Percentiles rank a stretch among this genome's conserved stretches.
These are phyloP conservation scores for Hordeum pubiflorum DNA, from an alignment of 202 grass and related monocot species.

Conservation along the genomic window DNA sequence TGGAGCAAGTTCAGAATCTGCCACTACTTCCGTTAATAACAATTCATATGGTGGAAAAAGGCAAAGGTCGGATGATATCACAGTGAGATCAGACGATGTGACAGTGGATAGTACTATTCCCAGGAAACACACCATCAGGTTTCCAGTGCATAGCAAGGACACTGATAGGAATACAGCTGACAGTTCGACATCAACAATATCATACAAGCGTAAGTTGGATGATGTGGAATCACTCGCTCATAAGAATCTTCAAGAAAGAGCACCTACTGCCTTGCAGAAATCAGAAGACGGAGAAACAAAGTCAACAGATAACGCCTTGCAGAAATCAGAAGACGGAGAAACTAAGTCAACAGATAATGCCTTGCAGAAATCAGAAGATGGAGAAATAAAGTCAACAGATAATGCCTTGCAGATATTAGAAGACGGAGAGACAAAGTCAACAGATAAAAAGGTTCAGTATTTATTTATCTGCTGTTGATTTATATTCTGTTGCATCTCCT, in stretches of 20 bases:
- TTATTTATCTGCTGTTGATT: neutral
- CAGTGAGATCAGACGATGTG: slow-evolving; percentile 47
- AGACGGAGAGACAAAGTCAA: slow-evolving; percentile 48
- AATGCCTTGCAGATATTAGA: slow-evolving; percentile 26
- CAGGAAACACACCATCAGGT: slow-evolving; percentile 50
- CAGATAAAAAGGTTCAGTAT: slow-evolving; percentile 42
- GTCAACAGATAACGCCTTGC: slow-evolving; percentile 23
- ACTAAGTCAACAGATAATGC: slow-evolving; percentile 37
- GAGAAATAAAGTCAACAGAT: slow-evolving; percentile 2
- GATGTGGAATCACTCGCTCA: slow-evolving; percentile 49
- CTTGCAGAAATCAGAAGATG: slow-evolving; percentile 31
- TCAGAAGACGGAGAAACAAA: slow-evolving; percentile 45
- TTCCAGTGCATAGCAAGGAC: slow-evolving; percentile 54
- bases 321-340: slow-evolving; percentile 41
- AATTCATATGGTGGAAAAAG: slow-evolving; percentile 74
- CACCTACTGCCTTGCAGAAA: slow-evolving; percentile 28
- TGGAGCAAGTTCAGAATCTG: slow-evolving; percentile 90
- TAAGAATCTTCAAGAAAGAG: slow-evolving; percentile 45
- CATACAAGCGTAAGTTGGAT: slow-evolving; percentile 70
- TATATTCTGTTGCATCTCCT: slow-evolving; percentile 1
- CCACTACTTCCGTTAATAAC: slow-evolving; percentile 96
- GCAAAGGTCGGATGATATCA: slow-evolving; percentile 65
- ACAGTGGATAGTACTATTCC: slow-evolving; percentile 85
- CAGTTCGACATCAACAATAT: slow-evolving; percentile 77
- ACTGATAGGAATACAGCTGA: slow-evolving; percentile 64